phyloP scores from a whole-genome alignment of 2,329 filamentous ascomycete species.

The Phaeophleospora eucalypticola region DNA sequence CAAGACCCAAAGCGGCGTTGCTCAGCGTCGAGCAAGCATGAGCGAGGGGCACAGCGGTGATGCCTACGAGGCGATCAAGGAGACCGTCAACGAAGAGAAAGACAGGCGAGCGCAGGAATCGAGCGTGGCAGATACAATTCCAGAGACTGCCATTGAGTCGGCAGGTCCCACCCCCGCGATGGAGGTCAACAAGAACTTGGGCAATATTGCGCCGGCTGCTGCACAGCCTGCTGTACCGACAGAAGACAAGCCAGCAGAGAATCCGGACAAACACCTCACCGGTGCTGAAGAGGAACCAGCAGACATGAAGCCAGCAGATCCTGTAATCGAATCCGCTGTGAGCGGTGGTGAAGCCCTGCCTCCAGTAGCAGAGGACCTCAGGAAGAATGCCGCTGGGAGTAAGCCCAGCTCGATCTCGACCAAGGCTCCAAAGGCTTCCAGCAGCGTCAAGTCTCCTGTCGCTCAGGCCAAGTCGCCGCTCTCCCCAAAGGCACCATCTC shows the following conservation, averaged over 20 bases:
- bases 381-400: constrained; percentile 14
- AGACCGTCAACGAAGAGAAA: constrained; percentile 39
- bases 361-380: constrained; percentile 31
- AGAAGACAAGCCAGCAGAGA: constrained; percentile 30
- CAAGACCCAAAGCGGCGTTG: constrained; percentile 23
- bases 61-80: constrained; percentile 35
- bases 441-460: constrained; percentile 15
- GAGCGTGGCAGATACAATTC: constrained; percentile 36
- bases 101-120: constrained; percentile 37
- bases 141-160: constrained; percentile 41
- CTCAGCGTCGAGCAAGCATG: constrained; percentile 36
- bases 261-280: constrained; percentile 43
- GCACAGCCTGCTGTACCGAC: constrained; percentile 3
- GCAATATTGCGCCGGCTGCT: constrained; percentile 1
- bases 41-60: constrained; percentile 36
- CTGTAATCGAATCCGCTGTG: constrained; percentile 35
- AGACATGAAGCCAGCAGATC: constrained; percentile 39
- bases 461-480: constrained; percentile 6
- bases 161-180: constrained; percentile 32
- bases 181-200: constrained; percentile 19
- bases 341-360: constrained; percentile 37
- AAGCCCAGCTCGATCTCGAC: constrained; percentile 18
- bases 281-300: constrained; percentile 40
- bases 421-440: constrained; percentile 12
- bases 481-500: constrained; percentile 5